Evolutionary conservation across 2,329 filamentous ascomycete species (phyloP), one percentile per base, ranked within the genome.

Genomic region (Aspergillus oerlinghausenensis): DNA sequence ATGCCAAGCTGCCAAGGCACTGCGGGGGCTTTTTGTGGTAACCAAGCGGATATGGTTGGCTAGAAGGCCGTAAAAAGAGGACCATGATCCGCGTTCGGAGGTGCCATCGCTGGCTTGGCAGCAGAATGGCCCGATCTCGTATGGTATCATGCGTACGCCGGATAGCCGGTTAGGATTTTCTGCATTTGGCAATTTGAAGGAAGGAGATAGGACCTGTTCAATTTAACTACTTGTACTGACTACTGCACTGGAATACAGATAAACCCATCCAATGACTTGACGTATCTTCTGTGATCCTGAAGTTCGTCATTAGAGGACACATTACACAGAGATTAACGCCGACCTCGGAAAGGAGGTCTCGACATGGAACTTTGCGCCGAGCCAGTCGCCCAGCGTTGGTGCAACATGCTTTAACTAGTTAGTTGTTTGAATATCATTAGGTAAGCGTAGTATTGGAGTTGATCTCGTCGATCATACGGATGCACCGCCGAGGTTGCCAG

Each of bases 11-110:
- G 63, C 63, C 63, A 65, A 64, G 63, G 2, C 26, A 14, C 49
- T 62, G 55, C 58, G 60, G 63, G 60, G 61, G 59, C 58, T 59
- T 58, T 28, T 21, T 28, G 49, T 35, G 25, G 40, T 9, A 5
- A 6, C 17, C 1, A 11, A 29, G n/a, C 1, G 4, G 1, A 14
- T 11, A 3, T 57, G 9, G 63, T 63, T 64, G 60, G 61, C 14
- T 52, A 10, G 28, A 21, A 21, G 10, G 11, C 32, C 26, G 19
- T 32, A 28, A 45, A 56, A 49, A 45, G 45, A 42, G 32, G 57
- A 47, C 51, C 42, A 54, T 58, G 60, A 64, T 61, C 61, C 62
- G 57, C 63, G 58, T 58, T 64, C 60, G 62, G 61, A 61, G 58
- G 54, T 50, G 42, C 55, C 45, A 55, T 56, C 52, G 35, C 52